A percentile compares a stretch with the other conserved stretches of the same genome.
Evolutionary conservation across 331 rosid species (phyloP).

Genomic region (Malus hybrid): DNA sequence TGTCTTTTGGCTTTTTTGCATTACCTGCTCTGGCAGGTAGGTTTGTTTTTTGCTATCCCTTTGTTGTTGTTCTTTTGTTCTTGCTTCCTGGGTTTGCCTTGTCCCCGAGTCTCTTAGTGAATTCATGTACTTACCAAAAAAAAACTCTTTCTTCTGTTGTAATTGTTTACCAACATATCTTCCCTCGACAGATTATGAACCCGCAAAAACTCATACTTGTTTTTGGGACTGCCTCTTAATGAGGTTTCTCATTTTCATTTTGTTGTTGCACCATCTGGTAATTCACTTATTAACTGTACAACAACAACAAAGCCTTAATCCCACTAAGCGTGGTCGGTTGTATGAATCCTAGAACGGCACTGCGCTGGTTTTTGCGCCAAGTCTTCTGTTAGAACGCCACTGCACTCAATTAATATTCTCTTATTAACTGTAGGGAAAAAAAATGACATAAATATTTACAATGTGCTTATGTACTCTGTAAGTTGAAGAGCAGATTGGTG

Average conservation of each 20-base stretch:
- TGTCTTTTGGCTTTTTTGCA: too few relatives aligned
- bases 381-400: too few relatives aligned
- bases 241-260: background rate
- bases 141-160: background rate
- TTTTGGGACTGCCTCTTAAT: background rate
- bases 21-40: too few relatives aligned
- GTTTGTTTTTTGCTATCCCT: too few relatives aligned
- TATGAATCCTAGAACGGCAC: too few relatives aligned
- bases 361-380: too few relatives aligned
- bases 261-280: background rate
- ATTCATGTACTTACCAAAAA: too few relatives aligned
- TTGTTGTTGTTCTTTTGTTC: too few relatives aligned
- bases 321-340: too few relatives aligned
- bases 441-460: background rate
- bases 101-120: too few relatives aligned
- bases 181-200: background rate
- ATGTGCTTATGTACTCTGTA: background rate
- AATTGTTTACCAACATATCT: background rate
- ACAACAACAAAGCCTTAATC: too few relatives aligned
- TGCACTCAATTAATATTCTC: background rate
- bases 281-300: background rate
- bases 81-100: too few relatives aligned
- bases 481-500: conserved; percentile 10
- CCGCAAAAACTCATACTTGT: background rate
- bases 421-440: background rate